Percentiles rank a stretch among this genome's conserved stretches.
Evolutionary conservation across 1,284 basidiomycete genomes (phyloP).

Genomic region (Trichosporon sp.): DNA sequence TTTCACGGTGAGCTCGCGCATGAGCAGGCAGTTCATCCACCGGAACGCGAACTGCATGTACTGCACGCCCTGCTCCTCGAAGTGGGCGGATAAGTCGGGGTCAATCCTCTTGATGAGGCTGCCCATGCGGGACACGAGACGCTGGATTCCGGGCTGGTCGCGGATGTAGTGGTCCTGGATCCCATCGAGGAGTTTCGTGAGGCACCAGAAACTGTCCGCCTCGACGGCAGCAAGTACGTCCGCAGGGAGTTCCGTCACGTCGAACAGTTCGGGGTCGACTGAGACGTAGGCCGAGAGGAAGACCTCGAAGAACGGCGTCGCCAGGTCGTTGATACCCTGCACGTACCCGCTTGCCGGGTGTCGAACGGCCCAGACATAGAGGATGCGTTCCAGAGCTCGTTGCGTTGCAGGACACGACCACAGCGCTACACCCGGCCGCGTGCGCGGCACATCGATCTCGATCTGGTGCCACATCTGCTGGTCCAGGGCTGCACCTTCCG

Average conservation of each 20-base stretch:
- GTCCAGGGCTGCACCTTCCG: conserved; percentile 78
- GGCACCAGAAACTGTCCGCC: conserved; percentile 95
- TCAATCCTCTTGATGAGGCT: conserved; percentile 90
- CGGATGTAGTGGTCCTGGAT: conserved; percentile 97
- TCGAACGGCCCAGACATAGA: conserved; percentile 96
- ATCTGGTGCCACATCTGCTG: conserved; percentile 98
- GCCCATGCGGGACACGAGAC: conserved; percentile 87
- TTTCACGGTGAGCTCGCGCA: conserved; percentile 91
- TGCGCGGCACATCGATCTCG: conserved; percentile 92
- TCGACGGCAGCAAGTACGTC: conserved; percentile 78
- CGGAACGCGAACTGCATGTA: conserved; percentile 98
- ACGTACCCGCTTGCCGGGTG: conserved; percentile 96
- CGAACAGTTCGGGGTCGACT: conserved; percentile 82
- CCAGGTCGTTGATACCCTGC: conserved; percentile 96
- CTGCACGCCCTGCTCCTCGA: conserved; percentile 87
- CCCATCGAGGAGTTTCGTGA: conserved; percentile 87
- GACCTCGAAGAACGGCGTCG: conserved; percentile 91
- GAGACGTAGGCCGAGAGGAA: conserved; percentile 64
- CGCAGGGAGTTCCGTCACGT: conserved; percentile 72
- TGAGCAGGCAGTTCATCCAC: conserved; percentile 97
- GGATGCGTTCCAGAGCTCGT: conserved; percentile 84
- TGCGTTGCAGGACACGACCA: conserved; percentile 89
- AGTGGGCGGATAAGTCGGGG: conserved; percentile 77
- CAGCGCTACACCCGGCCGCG: conserved; percentile 81
- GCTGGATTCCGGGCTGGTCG: conserved; percentile 89